Evolutionary conservation across 2,329 filamentous ascomycete species (phyloP), one percentile per base, ranked within the genome.

Genomic region (Aspergillaceae sp.): DNA sequence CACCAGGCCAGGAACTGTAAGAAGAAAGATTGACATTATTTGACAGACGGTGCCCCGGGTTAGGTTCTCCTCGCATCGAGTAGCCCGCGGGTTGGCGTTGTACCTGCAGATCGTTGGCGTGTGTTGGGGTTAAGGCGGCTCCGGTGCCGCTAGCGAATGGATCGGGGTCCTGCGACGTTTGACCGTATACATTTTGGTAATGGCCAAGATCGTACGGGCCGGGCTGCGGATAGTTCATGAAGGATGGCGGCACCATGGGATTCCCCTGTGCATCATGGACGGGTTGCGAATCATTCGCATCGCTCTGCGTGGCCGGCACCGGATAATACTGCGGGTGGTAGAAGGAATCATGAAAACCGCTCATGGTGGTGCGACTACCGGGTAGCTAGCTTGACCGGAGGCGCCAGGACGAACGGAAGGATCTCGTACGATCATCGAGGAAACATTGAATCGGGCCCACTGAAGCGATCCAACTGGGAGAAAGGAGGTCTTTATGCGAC

Each of bases 1-100:
- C 28, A 30, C 46, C 43, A 19, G 54, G 52, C 19, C 52, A 47
- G 7, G 52, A 40, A 42, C 62, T 58, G 44, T 63, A 63, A 4
- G 52, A 41, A 38, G 52, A 41, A 38, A 60, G 47, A 50, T 63
- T 58, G 2, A 53, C 46, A 45, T 19, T 19, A 19, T 56, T 57
- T n/a, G 56, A 48, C 29, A 56, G 44, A 19, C 49, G 60, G n/a
- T 50, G 51, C 30, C 54, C 57, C 28, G 56, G 28, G 1, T 53
- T 45, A 48, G 50, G 10, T 43, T 19, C 19, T 19, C 11, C 37
- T 32, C 42, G 19, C 40, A 38, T 11, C 9, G 36, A 19, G 26
- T 38, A 38, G 19, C 19, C 36, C n/a, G 26, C 36, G 7, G 8
- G 48, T 19, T 36, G 34, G n/a, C 8, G n/a, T 36, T 56, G 53